These are phyloP conservation scores for Rhododendron ovatum DNA, from an alignment of 148 eudicot species.

Conservation along the genomic window DNA sequence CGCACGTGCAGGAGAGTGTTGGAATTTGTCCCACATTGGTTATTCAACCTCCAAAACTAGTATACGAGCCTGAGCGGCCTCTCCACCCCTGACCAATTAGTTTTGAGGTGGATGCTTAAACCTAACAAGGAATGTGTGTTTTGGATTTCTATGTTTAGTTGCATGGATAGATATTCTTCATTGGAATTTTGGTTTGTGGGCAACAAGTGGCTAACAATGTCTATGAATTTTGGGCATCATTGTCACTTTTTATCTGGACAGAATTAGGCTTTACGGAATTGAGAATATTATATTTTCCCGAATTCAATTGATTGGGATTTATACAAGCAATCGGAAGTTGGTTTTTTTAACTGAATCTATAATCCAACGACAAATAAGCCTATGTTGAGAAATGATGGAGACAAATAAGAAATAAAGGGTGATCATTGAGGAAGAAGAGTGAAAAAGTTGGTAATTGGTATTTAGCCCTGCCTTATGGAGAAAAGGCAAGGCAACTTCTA, in stretches of 20 bases:
- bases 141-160: not conserved
- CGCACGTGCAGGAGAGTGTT: too few species aligned
- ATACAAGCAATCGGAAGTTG: not conserved
- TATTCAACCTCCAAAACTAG: too few species aligned
- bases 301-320: not conserved
- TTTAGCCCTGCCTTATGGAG: not conserved
- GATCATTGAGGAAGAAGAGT: not conserved
- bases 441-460: not conserved
- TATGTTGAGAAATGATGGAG: not conserved
- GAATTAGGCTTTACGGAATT: not conserved
- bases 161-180: not conserved
- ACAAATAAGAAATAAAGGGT: not conserved
- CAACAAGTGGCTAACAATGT: not conserved
- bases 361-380: not conserved
- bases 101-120: too few species aligned
- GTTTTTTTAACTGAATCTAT: not conserved
- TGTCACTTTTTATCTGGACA: not conserved
- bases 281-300: not conserved
- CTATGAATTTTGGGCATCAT: not conserved
- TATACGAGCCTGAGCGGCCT: too few species aligned
- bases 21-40: too few species aligned
- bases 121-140: not conserved
- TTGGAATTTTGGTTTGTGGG: not conserved
- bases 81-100: too few species aligned
- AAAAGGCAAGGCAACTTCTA: not conserved